Evolutionary conservation across 2,329 filamentous ascomycete species (phyloP), one percentile per base, ranked within the genome.

Genomic region (Sclerotinia subarctica): DNA sequence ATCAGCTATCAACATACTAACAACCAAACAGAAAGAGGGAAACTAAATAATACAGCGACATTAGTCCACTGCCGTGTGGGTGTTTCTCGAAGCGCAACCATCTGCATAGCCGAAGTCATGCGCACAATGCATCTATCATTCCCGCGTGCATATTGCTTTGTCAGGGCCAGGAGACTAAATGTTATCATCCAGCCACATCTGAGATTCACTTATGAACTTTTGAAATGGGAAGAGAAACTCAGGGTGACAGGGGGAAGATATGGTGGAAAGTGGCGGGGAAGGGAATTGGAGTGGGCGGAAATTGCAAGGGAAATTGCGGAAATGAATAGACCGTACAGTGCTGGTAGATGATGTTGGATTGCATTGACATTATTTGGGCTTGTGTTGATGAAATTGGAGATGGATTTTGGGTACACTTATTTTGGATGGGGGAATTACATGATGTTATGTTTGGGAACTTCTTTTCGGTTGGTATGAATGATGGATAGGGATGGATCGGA

Each of bases 31-130:
- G 95, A 93, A 73, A 88, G 88, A 73, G 94, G 94, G 47, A 91
- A 90, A 76, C 81, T 81, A 49, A 90, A 91, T 54, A 90, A 90
- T 42, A 92, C 87, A 5, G 93, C 94, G 32, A 98, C 95, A 0
- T 84, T 99, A 68, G 95, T 99, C 21, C 95, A 99, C 78, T 99
- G 95, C 78, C 90, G 95, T 24, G 95, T 99, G 10, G 95, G 95
- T 59, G 95, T 99, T 66, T 97, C 94, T 63, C 88, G 95, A 64
- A 97, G 93, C 71, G 95, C 95, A 17, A 99, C 94, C 1, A 97
- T 99, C 70, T 98, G 95, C 78, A 99, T 99, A 75, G 95, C 95
- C n/a, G 94, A 98, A 79, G 93, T 98, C 47, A 99, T 99, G 95
- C 88, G 90, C 47, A 84, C 90, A 35, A 80, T 93, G 74, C 84